Conservation (phyloP, 306 rosid genomes). For the Quercus suber region DNA sequence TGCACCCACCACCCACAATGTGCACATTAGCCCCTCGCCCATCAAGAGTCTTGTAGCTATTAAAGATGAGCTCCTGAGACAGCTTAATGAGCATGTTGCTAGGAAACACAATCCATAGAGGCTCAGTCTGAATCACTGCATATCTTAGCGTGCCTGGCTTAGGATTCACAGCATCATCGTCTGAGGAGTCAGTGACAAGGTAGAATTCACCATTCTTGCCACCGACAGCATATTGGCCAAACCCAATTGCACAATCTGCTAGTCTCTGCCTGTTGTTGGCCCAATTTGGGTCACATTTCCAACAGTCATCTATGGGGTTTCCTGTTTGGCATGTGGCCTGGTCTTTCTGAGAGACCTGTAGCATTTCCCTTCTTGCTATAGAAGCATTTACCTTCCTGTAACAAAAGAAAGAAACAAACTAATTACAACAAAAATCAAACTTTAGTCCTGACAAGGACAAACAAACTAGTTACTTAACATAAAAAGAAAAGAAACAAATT, state of each 20-base stretch:
- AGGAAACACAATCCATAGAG: slow-evolving; percentile 88
- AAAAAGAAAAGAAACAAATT: no score
- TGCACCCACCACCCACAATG: slow-evolving; percentile 94
- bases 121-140: slow-evolving; percentile 64
- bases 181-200: slow-evolving; percentile 76
- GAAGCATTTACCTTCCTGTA: slow-evolving; percentile 87
- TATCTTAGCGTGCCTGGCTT: slow-evolving; percentile 74
- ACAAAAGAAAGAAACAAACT: neutral
- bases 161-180: slow-evolving; percentile 81
- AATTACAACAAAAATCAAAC: neutral
- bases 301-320: slow-evolving; percentile 94
- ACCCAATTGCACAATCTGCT: slow-evolving; percentile 92
- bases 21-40: slow-evolving; percentile 97
- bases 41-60: slow-evolving; percentile 84
- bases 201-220: slow-evolving; percentile 84
- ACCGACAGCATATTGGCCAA: slow-evolving; percentile 92
- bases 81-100: slow-evolving; percentile 76
- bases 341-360: slow-evolving; percentile 33
- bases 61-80: slow-evolving; percentile 82
- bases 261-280: slow-evolving; percentile 76
- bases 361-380: slow-evolving; percentile 62
- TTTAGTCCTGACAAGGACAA: no score
- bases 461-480: no score
- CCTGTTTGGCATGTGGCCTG: slow-evolving; percentile 67
- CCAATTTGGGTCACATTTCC: slow-evolving; percentile 99